Percentiles rank a stretch among this genome's conserved stretches.
phyloP scores from a whole-genome alignment of 106 monocot species.

The Ottelia alismoides region DNA sequence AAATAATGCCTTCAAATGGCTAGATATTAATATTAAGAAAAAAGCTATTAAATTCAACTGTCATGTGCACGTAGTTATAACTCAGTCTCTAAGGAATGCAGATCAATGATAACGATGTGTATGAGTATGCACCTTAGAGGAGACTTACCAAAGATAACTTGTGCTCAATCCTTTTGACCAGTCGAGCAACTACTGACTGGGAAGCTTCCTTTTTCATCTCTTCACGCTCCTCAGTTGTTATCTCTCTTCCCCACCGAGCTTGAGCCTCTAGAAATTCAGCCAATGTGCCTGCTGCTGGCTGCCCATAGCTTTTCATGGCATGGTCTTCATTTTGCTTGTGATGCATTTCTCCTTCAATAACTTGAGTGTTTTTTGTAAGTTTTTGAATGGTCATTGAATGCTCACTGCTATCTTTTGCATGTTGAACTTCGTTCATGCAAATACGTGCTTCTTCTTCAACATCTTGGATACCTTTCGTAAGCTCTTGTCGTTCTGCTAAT shows the following conservation, averaged over 20 bases:
- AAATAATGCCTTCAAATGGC: too few species aligned
- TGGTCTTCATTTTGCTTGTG: constrained; percentile 8
- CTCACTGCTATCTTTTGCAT: constrained; percentile 4
- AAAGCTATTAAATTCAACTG: too few species aligned
- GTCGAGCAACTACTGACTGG: constrained; percentile 30
- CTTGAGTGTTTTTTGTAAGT: too few species aligned
- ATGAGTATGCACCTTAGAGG: too few species aligned
- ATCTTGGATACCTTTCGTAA: constrained; percentile 73
- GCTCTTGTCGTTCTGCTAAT: constrained; percentile 84
- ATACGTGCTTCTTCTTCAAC: constrained; percentile 63
- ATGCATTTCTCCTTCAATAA: too few species aligned
- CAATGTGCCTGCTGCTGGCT: constrained; percentile 80
- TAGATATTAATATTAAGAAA: too few species aligned
- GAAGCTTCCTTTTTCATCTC: constrained; percentile 76
- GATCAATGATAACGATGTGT: too few species aligned
- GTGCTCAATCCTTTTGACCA: constrained; percentile 73
- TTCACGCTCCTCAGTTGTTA: constrained; percentile 51
- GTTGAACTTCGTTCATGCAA: constrained; percentile 4
- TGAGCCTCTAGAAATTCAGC: constrained; percentile 93
- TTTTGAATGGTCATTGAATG: too few species aligned
- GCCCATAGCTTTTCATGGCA: too few species aligned
- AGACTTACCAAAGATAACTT: constrained; percentile 73
- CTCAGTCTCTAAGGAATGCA: too few species aligned
- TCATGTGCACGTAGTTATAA: too few species aligned
- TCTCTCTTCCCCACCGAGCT: constrained; percentile 77